Conservation (phyloP, 805 yeast genomes). For the Sugiyamaella qingdaonensis region DNA sequence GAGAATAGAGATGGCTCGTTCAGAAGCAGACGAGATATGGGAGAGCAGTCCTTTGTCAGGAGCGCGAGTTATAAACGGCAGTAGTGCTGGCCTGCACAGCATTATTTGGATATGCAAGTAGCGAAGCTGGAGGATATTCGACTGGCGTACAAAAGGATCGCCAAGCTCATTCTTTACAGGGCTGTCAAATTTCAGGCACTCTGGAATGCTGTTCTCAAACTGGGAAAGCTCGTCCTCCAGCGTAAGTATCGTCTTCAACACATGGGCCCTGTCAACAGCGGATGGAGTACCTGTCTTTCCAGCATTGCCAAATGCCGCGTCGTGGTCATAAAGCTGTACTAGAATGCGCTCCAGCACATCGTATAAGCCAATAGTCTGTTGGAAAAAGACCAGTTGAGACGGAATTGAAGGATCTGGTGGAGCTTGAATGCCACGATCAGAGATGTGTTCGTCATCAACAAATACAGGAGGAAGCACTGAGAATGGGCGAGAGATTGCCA, state of each 20-base stretch:
- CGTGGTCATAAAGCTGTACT: constrained; percentile 8
- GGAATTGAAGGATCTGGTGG: constrained; percentile 12
- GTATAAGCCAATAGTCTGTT: constrained; percentile 20
- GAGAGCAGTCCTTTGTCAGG: background rate
- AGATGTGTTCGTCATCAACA: constrained; percentile 24
- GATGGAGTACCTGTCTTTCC: background rate
- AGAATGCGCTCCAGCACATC: constrained; percentile 20
- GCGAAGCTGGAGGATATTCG: constrained; percentile 9
- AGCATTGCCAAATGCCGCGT: background rate
- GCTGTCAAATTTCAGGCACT: background rate
- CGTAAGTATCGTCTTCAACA: constrained; percentile 1
- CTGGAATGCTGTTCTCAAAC: background rate
- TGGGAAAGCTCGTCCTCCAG: background rate
- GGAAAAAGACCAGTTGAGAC: constrained; percentile 20
- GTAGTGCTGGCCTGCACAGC: constrained; percentile 13
- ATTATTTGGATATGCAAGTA: constrained; percentile 10
- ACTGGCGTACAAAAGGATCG: constrained; percentile 1
- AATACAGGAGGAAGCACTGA: constrained; percentile 16
- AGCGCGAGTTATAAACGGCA: constrained; percentile 1
- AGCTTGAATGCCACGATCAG: constrained; percentile 13
- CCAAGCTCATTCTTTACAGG: background rate
- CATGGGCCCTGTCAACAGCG: background rate
- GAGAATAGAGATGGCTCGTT: constrained; percentile 3
- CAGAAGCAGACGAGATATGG: background rate
- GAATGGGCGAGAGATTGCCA: constrained; percentile 18